Evolutionary conservation across 1,284 basidiomycete species (phyloP).

Genomic region (Calocybe gambosa): DNA sequence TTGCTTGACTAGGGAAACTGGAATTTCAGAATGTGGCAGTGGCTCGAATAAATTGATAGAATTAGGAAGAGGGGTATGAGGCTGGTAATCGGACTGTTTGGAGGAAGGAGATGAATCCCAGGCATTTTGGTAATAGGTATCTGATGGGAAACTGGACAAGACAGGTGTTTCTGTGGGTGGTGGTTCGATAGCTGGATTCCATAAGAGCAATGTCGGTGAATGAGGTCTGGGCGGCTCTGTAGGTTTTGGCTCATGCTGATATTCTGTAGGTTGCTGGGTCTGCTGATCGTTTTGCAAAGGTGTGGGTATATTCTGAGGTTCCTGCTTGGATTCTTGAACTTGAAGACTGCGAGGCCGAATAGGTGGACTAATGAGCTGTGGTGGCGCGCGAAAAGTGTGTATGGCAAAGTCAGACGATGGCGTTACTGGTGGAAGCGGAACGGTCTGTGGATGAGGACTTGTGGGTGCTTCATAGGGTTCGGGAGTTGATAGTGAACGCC

Average conservation of each 20-base stretch:
- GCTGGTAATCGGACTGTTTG: slow-evolving; percentile 31
- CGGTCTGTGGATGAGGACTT: slow-evolving; percentile 31
- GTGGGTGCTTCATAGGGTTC: slow-evolving; percentile 47
- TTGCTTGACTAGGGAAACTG: slow-evolving; percentile 51
- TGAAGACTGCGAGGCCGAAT: slow-evolving; percentile 10
- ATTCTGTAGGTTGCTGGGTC: slow-evolving; percentile 2
- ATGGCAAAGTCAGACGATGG: slow-evolving; percentile 25
- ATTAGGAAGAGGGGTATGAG: slow-evolving; percentile 26
- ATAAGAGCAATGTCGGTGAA: slow-evolving; percentile 60
- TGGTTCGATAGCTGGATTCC: slow-evolving; percentile 68
- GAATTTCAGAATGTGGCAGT: slow-evolving; percentile 51
- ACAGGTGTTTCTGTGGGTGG: slow-evolving; percentile 57
- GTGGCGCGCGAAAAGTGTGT: slow-evolving; percentile 6
- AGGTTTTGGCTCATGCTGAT: slow-evolving; percentile 14
- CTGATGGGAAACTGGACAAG: slow-evolving; percentile 49
- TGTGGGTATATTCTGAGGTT: slow-evolving; percentile 9
- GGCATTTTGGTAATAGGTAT: slow-evolving; percentile 68
- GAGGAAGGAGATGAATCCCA: slow-evolving; percentile 60
- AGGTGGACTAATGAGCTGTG: slow-evolving; percentile 12
- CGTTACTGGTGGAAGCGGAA: slow-evolving; percentile 33
- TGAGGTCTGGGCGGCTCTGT: slow-evolving; percentile 32
- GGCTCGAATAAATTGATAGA: slow-evolving; percentile 52
- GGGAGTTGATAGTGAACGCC: slow-evolving; percentile 47
- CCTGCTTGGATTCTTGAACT: slow-evolving; percentile 3
- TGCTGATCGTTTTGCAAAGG: slow-evolving; percentile 10